Base-by-base conservation (phyloP, 345 rosid species). In the Hypericum androsaemum region DNA sequence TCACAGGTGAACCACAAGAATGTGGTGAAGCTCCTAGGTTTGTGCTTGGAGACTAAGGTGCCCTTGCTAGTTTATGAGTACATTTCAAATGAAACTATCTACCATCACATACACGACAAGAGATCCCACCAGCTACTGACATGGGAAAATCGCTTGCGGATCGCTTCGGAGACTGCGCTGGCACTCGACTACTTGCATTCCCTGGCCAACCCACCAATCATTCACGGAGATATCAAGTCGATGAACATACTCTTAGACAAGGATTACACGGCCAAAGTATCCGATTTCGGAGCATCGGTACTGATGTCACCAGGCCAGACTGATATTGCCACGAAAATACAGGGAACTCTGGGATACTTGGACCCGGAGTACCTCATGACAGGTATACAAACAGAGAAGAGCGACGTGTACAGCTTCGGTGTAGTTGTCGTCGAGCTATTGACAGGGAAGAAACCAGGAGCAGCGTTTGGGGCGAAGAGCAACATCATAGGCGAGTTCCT, bases 251-350 rank as follows among this genome's bases (percentile, higher is more conserved):
- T 67, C 2, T 37, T 71, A 35, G 77, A 72, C 10, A 63, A 57
- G 0, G 53, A 61, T 0, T 51, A 40, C 12, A 50, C 59, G 7
- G 68, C 68, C 7, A 72, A 72, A 37, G 65, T 72, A 0, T 41
- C 73, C n/a, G 73, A 73, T 58, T 73, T 73, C 11, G 73, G 73
- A 15, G 64, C 71, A 47, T 73, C 73, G 0, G 71, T 64, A 11
- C 17, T 72, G 9, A 38, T 69, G 7, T 66, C 66, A 0, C 13
- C 51, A 3, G 65, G 37, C 2, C 46, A 64, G 11, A 13, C 49
- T 15, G 51, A 15, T 3, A 52, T 66, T 13, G 52, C 37, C 0
- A 52, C 63, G 0, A 45, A 48, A 36, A 39, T 67, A 0, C 56
- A 63, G 48, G 78, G 78, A 0, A 69, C 71, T 12, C 10, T 64